These are phyloP conservation scores for Tetrahymena thermophila DNA, from an alignment of 73 alveolate genomes.

Conservation along the genomic window DNA sequence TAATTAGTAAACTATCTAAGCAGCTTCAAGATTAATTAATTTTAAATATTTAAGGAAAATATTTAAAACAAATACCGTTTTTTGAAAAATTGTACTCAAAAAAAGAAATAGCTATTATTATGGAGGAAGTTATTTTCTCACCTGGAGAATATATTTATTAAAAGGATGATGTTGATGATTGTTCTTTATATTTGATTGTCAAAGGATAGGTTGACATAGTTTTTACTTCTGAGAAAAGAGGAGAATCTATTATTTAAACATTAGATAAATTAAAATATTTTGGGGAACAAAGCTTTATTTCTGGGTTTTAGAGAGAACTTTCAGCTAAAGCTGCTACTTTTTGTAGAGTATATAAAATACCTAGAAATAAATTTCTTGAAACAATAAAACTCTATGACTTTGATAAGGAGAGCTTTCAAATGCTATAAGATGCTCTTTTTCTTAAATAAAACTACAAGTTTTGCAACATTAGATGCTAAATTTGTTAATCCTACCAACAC, in stretches of 20 bases:
- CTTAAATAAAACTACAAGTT: slow-evolving; percentile 42
- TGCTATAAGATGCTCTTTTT: slow-evolving; percentile 36
- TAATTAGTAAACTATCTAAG: slow-evolving; percentile 52
- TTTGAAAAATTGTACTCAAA: slow-evolving; percentile 43
- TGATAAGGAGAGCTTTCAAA: slow-evolving; percentile 39
- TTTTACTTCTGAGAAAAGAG: slow-evolving; percentile 33
- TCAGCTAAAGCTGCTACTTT: slow-evolving; percentile 70
- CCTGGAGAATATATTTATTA: slow-evolving; percentile 65
- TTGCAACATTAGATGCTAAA: slow-evolving; percentile 54
- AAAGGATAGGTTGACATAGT: slow-evolving; percentile 67
- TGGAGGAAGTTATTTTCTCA: slow-evolving; percentile 59
- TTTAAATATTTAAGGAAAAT: slow-evolving; percentile 56
- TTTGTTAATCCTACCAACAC: slow-evolving; percentile 62
- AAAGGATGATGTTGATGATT: slow-evolving; percentile 54
- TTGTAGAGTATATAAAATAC: slow-evolving; percentile 52
- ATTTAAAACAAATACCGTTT: slow-evolving; percentile 49
- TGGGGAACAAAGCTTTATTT: slow-evolving; percentile 78
- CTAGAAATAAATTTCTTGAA: slow-evolving; percentile 38
- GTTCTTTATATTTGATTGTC: slow-evolving; percentile 54
- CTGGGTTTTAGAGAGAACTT: slow-evolving; percentile 65
- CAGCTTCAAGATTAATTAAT: slow-evolving; percentile 56
- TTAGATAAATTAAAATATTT: slow-evolving; percentile 51
- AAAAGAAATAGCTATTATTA: slow-evolving; percentile 42
- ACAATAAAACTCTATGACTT: neutral
- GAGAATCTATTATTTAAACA: slow-evolving; percentile 37